Evolutionary conservation across 2,329 filamentous ascomycete species (phyloP), one percentile per base, ranked within the genome.

Genomic region (Monilinia polystroma): DNA sequence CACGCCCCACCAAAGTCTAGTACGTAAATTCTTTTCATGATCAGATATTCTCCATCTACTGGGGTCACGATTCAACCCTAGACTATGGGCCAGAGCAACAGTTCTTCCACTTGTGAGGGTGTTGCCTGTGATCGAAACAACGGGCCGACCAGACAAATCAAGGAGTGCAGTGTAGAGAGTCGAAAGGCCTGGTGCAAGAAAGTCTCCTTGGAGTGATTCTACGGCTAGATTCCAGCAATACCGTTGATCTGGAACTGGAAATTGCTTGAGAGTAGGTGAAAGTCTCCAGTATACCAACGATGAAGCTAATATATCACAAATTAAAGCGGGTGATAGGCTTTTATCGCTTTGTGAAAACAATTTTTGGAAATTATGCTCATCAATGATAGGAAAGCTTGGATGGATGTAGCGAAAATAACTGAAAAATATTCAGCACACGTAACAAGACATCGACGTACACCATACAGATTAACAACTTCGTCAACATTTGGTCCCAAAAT

Each of bases 211-310:
- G 3, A 87, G 78, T 1, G 85, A 84, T 63, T 85, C 84, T 26
- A 82, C 84, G 8, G 85, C 85, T 67, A 87, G 80, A 67, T 88
- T 88, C 81, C 87, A 87, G 11, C 85, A 82, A 73, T 86, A 88
- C 55, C 85, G 81, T 52, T 81, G 79, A 71, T 89, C 85, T 0
- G 86, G 85, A 58, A 82, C 79, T 5, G 81, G 80, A 67, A 83
- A 80, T n/a, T 55, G 6, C 76, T 76, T 5, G 77, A 76, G 3
- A 83, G 73, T 4, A 78, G 75, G 0, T 78, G 78, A 81, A 63
- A 81, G 80, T 35, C 80, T 79, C 86, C 86, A 89, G 71, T 84
- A 87, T 4, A 84, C 80, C 3, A 87, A 74, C 0, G 83, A 81
- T 71, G 85, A 83, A 0, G 85, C 86, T 70, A 87, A 85, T 1